Evolutionary conservation across 352 stramenopile genomes (phyloP), one percentile per base, ranked within the genome.

Genomic region (Globisporangium echinulatum): DNA sequence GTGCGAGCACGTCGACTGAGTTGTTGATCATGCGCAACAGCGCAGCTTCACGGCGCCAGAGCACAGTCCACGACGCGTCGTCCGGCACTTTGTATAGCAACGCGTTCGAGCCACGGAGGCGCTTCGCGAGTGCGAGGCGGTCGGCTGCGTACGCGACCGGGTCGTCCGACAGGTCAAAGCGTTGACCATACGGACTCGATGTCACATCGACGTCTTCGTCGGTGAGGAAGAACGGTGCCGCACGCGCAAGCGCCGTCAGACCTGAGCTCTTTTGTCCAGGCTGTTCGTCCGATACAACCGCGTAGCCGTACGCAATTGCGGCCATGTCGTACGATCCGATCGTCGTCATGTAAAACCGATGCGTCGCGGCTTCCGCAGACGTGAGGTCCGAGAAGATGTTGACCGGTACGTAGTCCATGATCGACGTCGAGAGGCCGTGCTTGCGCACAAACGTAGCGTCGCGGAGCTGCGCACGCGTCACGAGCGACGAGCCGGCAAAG

Each of bases 401-500:
- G 25, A 81, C 70, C 0, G 84, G 72, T 4, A 95, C 59, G 67
- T 96, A 96, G 70, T 96, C 88, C 88, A 96, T 94, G 49, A 96
- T 77, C 6, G 82, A 88, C 8, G 73, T 66, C 17, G 80, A 82
- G 10, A 89, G 48, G 6, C 84, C 81, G 52, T 88, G 58, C 19
- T 72, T 59, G 13, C 55, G 62, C 2, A 82, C 79, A 52, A 84
- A 91, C 15, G 50, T 53, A 39, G 74, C 53, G 56, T 92, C 66
- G 9, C 75, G 71, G 13, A 94, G 69, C 54, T 96, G 63, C 13
- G 74, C 56, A 14, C 78, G 66, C 15, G 80, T 78, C 57, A 84
- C 71, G 0, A 68, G 59, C 0, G 79, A 67, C 0, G 82, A 88
- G 10, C 74, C 87, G 7, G 70, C 74, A 69, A 96, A 96, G 62